phyloP scores from a whole-genome alignment of 371 early-diverging fungal species.

The Encephalitozoon hellem region DNA sequence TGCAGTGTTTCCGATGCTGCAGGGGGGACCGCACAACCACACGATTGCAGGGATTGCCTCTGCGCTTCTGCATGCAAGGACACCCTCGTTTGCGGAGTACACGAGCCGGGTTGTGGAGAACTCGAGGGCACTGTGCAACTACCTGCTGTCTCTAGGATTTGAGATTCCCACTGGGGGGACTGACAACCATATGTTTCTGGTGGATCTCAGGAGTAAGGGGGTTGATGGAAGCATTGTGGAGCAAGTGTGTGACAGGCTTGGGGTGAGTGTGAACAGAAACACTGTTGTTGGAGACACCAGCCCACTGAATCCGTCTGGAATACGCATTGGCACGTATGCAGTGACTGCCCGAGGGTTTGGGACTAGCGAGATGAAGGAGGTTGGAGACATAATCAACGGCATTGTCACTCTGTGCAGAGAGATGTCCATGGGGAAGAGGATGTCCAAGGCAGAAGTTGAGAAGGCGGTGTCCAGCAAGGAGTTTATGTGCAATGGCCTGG shows the following conservation, averaged over 20 bases:
- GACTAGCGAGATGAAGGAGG: slow-evolving; percentile 72
- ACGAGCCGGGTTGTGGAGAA: slow-evolving; percentile 76
- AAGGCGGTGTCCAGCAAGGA: neutral
- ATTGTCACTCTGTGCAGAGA: slow-evolving; percentile 76
- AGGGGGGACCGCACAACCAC: slow-evolving; percentile 98
- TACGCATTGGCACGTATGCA: slow-evolving; percentile 79
- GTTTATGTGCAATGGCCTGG: neutral
- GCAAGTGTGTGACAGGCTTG: slow-evolving; percentile 80
- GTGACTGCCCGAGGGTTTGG: slow-evolving; percentile 85
- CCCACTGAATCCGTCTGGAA: slow-evolving; percentile 83
- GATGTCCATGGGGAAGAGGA: slow-evolving; percentile 57
- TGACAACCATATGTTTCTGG: slow-evolving; percentile 64
- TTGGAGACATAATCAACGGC: slow-evolving; percentile 74
- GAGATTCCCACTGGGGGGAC: slow-evolving; percentile 75
- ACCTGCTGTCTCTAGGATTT: slow-evolving; percentile 67
- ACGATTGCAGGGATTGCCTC: slow-evolving; percentile 91
- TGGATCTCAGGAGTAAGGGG: neutral
- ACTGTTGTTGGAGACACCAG: slow-evolving; percentile 87
- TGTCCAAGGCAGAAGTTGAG: neutral
- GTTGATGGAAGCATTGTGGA: slow-evolving; percentile 14
- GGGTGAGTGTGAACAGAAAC: slow-evolving; percentile 94
- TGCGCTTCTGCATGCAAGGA: slow-evolving; percentile 78
- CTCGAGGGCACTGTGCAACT: slow-evolving; percentile 72
- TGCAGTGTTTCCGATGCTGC: slow-evolving; percentile 94
- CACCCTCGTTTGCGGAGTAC: slow-evolving; percentile 77